Conservation (phyloP, 768 basidiomycete genomes). For the Pulveroboletus frians region DNA sequence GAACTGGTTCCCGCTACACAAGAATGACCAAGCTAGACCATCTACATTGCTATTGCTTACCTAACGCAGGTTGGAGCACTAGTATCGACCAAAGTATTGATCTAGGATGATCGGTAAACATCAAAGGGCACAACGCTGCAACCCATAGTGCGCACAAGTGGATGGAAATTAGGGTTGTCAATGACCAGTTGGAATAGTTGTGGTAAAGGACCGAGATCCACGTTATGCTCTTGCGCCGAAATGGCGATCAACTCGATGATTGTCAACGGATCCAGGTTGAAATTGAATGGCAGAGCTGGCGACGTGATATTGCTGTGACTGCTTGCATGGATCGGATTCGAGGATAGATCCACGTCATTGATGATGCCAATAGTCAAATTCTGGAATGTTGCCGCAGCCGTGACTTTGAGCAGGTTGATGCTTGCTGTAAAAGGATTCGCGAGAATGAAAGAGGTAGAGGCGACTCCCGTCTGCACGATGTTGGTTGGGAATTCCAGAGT, state of each 20-base stretch:
- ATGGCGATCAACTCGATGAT: constrained; percentile 53
- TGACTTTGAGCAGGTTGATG: constrained; percentile 55
- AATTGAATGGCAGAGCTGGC: constrained; percentile 50
- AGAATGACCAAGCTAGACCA: constrained; percentile 2
- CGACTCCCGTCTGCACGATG: constrained; percentile 56
- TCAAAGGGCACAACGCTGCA: background rate
- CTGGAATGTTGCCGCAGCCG: constrained; percentile 50
- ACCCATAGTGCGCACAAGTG: constrained; percentile 36
- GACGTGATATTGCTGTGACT: constrained; percentile 60
- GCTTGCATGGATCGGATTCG: constrained; percentile 51
- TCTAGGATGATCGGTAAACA: constrained; percentile 29
- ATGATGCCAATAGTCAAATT: constrained; percentile 56
- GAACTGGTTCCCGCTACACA: constrained; percentile 57
- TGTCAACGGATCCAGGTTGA: constrained; percentile 57
- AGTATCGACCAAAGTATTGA: constrained; percentile 51
- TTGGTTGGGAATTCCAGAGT: constrained; percentile 57
- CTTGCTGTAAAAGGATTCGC: constrained; percentile 69
- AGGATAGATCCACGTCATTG: constrained; percentile 48
- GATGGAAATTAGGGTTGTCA: constrained; percentile 45
- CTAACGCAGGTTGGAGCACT: constrained; percentile 54
- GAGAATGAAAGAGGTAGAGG: constrained; percentile 52
- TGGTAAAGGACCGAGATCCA: constrained; percentile 56
- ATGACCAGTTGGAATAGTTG: constrained; percentile 51
- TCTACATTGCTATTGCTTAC: constrained; percentile 23
- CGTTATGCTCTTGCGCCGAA: constrained; percentile 48